Evolutionary conservation across 306 rosid species (phyloP).

Genomic region (Gastrolobium bilobum): DNA sequence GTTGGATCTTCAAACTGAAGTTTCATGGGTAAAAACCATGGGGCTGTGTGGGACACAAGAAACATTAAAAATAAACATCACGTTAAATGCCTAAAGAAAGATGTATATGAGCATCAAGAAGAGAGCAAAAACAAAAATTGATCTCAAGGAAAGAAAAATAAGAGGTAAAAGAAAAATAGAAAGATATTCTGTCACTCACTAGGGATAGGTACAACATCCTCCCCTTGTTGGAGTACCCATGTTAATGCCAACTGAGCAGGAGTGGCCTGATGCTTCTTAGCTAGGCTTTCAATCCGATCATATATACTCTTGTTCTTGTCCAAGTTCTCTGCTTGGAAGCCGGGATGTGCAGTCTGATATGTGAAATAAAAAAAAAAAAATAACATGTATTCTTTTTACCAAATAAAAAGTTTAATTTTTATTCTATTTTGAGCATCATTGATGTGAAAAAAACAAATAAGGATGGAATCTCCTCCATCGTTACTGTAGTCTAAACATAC

Average conservation of each 20-base stretch:
- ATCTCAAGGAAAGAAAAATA: too few species aligned
- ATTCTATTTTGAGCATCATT: neutral
- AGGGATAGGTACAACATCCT: slow-evolving; percentile 57
- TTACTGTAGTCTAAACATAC: slow-evolving; percentile 15
- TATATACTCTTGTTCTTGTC: slow-evolving; percentile 56
- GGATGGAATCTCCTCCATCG: neutral
- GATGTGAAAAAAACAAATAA: neutral
- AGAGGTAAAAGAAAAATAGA: neutral
- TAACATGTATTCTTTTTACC: neutral
- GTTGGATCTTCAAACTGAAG: slow-evolving; percentile 79
- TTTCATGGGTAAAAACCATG: slow-evolving; percentile 66
- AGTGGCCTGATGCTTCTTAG: slow-evolving; percentile 56
- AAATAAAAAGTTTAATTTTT: neutral
- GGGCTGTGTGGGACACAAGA: slow-evolving; percentile 90
- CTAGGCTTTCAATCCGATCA: slow-evolving; percentile 58
- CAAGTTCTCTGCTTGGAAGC: slow-evolving; percentile 55
- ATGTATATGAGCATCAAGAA: too few species aligned
- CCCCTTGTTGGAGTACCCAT: slow-evolving; percentile 70
- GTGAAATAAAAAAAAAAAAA: slow-evolving; percentile 31
- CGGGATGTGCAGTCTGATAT: slow-evolving; percentile 57
- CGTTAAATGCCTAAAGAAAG: too few species aligned
- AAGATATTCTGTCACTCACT: slow-evolving; percentile 14
- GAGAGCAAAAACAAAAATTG: too few species aligned
- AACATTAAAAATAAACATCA: too few species aligned
- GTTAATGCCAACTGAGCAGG: slow-evolving; percentile 69